phyloP scores from a whole-genome alignment of 495 filamentous ascomycete species.

The Bacidia gigantensis region DNA sequence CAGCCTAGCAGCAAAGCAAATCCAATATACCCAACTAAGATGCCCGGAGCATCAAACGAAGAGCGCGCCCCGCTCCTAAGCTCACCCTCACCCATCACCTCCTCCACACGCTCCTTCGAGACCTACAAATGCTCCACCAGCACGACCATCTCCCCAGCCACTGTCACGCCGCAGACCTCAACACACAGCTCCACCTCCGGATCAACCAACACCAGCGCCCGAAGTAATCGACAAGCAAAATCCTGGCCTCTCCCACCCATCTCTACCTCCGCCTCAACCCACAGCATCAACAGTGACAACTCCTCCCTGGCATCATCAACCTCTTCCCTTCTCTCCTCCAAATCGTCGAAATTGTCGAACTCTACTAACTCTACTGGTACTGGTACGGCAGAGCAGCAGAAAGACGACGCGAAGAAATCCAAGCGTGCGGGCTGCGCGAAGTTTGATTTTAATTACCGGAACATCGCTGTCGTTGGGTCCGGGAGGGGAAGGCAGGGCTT shows the following conservation, averaged over 20 bases:
- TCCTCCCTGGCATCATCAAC: conserved; percentile 10
- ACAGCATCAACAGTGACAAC: conserved; percentile 8
- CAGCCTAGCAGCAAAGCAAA: too few species aligned
- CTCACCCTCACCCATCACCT: not conserved
- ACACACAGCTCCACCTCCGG: too few species aligned
- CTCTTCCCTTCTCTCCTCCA: not conserved
- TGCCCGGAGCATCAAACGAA: too few species aligned
- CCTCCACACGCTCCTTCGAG: not conserved
- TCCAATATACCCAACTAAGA: too few species aligned
- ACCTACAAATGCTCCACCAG: not conserved
- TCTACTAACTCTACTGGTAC: not conserved
- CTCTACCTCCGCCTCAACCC: conserved; percentile 14
- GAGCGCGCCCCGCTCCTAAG: not conserved
- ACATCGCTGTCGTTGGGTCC: not conserved
- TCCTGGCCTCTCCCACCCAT: conserved; percentile 2
- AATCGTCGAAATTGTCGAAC: not conserved
- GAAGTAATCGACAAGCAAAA: too few species aligned
- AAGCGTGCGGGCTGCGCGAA: not conserved
- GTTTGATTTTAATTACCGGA: conserved; percentile 9
- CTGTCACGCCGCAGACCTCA: too few species aligned
- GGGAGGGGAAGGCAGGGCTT: not conserved
- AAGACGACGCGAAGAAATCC: not conserved
- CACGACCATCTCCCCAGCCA: not conserved
- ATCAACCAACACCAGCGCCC: too few species aligned
- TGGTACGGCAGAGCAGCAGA: not conserved